These are phyloP conservation scores for Stromatinia cepivora DNA, from an alignment of 2,329 filamentous ascomycete species.

Conservation along the genomic window DNA sequence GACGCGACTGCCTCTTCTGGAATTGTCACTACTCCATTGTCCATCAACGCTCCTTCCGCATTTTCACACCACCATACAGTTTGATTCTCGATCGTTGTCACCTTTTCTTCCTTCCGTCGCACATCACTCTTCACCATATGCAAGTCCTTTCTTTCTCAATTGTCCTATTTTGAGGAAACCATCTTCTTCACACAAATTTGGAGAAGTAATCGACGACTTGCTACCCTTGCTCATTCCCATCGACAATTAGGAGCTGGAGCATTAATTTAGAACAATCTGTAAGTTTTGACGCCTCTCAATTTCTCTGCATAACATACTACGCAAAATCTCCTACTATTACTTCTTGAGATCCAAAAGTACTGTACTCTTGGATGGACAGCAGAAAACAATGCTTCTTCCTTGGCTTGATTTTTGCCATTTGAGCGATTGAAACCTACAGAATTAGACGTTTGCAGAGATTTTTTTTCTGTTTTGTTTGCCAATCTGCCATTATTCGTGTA, in stretches of 20 bases:
- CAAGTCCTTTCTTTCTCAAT: slow-evolving; percentile 19
- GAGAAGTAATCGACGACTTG: slow-evolving; percentile 31
- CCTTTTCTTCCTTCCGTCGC: slow-evolving; percentile 24
- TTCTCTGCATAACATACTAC: background rate
- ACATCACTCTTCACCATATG: slow-evolving; percentile 8
- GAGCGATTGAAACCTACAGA: background rate
- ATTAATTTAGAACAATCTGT: slow-evolving; percentile 17
- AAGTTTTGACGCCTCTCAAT: background rate
- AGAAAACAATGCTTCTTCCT: background rate
- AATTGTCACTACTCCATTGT: background rate
- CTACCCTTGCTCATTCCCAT: slow-evolving; percentile 37
- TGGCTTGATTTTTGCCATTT: background rate
- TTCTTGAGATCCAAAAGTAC: background rate
- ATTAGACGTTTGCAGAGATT: background rate
- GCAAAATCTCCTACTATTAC: background rate
- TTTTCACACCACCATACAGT: background rate
- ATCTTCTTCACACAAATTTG: slow-evolving; percentile 22
- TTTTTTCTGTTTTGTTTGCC: background rate
- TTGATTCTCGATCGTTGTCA: slow-evolving; percentile 4
- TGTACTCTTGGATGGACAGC: background rate
- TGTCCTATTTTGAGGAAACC: slow-evolving; percentile 20
- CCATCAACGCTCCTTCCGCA: slow-evolving; percentile 4
- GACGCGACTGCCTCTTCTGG: background rate
- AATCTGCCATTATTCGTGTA: background rate
- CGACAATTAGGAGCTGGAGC: slow-evolving; percentile 10